Conservation (phyloP, 176 grass and related monocot species). For the Musa schizocarpa region DNA sequence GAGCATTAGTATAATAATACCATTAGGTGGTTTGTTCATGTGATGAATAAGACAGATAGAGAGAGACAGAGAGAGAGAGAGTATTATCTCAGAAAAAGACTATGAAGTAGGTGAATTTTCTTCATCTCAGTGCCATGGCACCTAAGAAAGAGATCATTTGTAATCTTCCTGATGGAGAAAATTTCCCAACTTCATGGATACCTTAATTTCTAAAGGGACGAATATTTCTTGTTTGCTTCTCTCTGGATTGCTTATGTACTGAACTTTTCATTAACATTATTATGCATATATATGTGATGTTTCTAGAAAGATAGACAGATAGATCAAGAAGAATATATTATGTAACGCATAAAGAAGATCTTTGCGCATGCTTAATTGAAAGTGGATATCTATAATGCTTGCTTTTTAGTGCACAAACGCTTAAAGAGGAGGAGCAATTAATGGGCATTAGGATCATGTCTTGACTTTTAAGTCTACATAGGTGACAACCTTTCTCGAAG, state of each 20-base stretch:
- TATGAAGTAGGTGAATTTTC: conserved; percentile 98
- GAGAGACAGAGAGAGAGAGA: background rate
- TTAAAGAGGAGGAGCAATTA: background rate
- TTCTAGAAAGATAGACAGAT: too few species aligned
- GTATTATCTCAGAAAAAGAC: conserved; percentile 5
- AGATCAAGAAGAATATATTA: too few species aligned
- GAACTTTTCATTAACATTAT: too few species aligned
- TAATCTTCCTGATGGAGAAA: conserved; percentile 49
- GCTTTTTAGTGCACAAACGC: background rate
- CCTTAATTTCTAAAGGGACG: background rate
- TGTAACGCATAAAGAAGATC: background rate
- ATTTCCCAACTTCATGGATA: conserved; percentile 67
- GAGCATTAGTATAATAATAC: too few species aligned
- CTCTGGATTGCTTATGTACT: background rate
- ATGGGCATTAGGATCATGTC: background rate
- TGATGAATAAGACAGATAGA: conserved; percentile 5
- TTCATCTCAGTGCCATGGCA: conserved; percentile 23
- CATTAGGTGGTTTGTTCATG: background rate
- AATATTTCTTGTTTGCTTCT: background rate
- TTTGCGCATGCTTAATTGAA: background rate
- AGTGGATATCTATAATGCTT: background rate
- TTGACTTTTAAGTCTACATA: conserved; percentile 9
- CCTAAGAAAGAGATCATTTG: background rate
- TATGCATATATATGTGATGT: too few species aligned
- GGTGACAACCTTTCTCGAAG: conserved; percentile 3